Evolutionary conservation across 2,329 filamentous ascomycete genomes (phyloP).

Genomic region (Sarocladiaceae sp.): DNA sequence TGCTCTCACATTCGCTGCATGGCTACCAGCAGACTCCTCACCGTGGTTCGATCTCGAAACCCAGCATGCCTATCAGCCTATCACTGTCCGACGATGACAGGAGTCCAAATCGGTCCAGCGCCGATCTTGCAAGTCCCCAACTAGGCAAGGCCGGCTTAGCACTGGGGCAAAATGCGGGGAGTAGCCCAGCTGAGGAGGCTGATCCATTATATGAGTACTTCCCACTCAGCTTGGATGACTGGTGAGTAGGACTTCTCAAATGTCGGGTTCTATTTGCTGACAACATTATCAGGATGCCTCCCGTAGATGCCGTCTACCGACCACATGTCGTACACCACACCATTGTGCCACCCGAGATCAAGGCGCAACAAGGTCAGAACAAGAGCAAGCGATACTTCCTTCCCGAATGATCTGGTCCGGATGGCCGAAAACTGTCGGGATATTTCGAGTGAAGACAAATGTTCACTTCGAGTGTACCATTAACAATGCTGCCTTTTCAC

Average conservation of each 20-base stretch:
- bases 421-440: neutral
- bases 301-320: slow-evolving; percentile 83
- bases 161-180: slow-evolving; percentile 35
- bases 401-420: slow-evolving; percentile 57
- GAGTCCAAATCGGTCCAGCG: slow-evolving; percentile 47
- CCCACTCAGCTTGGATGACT: slow-evolving; percentile 84
- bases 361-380: slow-evolving; percentile 61
- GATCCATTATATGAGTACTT: slow-evolving; percentile 95
- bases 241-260: slow-evolving; percentile 38
- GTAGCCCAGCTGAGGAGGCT: slow-evolving; percentile 68
- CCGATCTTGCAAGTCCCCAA: slow-evolving; percentile 48
- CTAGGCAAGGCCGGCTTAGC: slow-evolving; percentile 34
- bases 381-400: slow-evolving; percentile 71
- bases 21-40: slow-evolving; percentile 5
- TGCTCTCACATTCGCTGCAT: neutral
- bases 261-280: slow-evolving; percentile 13
- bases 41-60: slow-evolving; percentile 12
- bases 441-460: neutral
- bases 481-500: no score
- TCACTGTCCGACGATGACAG: slow-evolving; percentile 59
- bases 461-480: neutral
- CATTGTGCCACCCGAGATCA: slow-evolving; percentile 63
- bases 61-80: slow-evolving; percentile 39
- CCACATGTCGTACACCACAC: slow-evolving; percentile 94
- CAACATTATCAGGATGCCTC: slow-evolving; percentile 59